Percentiles rank a stretch among this genome's conserved stretches.
Conservation (phyloP, 257 asterid genomes). For the Primulina eburnea region DNA sequence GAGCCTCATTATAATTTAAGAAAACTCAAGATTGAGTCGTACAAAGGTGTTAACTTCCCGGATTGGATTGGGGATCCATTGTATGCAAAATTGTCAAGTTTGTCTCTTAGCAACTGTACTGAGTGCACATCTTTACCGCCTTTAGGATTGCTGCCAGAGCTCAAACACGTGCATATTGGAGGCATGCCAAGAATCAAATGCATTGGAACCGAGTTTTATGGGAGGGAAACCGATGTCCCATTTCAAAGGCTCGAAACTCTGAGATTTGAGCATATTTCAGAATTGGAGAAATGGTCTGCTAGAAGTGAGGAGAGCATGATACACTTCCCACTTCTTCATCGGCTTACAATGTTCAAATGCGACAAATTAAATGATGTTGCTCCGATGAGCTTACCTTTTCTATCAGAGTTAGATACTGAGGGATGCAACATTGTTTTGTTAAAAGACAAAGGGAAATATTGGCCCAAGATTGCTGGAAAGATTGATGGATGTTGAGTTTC, state of each 20-base stretch:
- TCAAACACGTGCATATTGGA: slow-evolving; percentile 34
- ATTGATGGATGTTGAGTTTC: background rate
- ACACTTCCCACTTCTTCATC: slow-evolving; percentile 32
- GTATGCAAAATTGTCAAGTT: slow-evolving; percentile 23
- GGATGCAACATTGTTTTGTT: slow-evolving; percentile 31
- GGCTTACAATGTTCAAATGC: slow-evolving; percentile 37
- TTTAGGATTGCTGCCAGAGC: slow-evolving; percentile 33
- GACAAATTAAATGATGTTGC: slow-evolving; percentile 32
- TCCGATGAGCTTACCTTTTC: slow-evolving; percentile 31
- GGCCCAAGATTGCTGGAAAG: too few relatives aligned
- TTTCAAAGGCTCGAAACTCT: slow-evolving; percentile 42
- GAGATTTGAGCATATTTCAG: slow-evolving; percentile 5
- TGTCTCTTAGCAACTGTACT: slow-evolving; percentile 29
- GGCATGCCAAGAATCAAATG: slow-evolving; percentile 32
- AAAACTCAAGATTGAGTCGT: slow-evolving; percentile 32
- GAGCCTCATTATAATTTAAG: slow-evolving; percentile 34
- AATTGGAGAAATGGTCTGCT: slow-evolving; percentile 31
- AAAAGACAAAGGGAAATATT: slow-evolving; percentile 3
- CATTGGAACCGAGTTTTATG: slow-evolving; percentile 29
- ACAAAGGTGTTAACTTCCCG: slow-evolving; percentile 29
- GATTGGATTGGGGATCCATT: slow-evolving; percentile 44
- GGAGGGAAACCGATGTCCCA: slow-evolving; percentile 19
- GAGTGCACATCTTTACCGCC: slow-evolving; percentile 37
- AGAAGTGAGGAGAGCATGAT: background rate
- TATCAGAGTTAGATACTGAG: slow-evolving; percentile 28